Evolutionary conservation across 2,329 filamentous ascomycete genomes (phyloP).

Genomic region (Colletotrichum theobromicola): DNA sequence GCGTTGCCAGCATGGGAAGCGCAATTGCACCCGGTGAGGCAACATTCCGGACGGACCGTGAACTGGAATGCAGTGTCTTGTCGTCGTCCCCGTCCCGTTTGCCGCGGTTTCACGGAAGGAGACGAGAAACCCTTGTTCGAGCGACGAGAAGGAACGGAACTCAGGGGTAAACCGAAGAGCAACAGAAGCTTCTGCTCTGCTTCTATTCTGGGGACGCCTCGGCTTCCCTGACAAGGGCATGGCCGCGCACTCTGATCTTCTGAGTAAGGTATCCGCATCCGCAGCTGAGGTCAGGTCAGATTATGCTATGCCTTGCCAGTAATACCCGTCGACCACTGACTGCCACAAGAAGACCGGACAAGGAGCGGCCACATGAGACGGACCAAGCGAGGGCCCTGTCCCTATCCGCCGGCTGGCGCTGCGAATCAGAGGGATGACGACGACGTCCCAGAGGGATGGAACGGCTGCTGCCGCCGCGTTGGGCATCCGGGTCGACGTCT

Average conservation of each 20-base stretch:
- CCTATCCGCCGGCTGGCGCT: slow-evolving; percentile 9
- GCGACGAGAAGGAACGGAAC: background rate
- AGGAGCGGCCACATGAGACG: background rate
- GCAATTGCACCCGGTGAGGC: background rate
- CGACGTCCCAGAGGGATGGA: slow-evolving; percentile 8
- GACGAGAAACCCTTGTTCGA: slow-evolving; percentile 2
- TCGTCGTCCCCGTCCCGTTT: background rate
- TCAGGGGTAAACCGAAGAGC: background rate
- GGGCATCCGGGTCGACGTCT: slow-evolving; percentile 1
- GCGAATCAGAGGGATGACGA: slow-evolving; percentile 14
- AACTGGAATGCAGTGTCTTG: background rate
- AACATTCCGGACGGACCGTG: background rate
- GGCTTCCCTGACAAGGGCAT: background rate
- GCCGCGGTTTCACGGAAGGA: slow-evolving; percentile 13
- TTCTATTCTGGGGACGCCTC: slow-evolving; percentile 9
- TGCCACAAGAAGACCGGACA: background rate
- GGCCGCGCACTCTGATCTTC: background rate
- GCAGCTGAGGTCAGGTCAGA: background rate
- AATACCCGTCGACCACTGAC: background rate
- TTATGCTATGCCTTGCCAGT: background rate
- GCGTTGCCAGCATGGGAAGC: background rate
- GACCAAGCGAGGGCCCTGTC: slow-evolving; percentile 1
- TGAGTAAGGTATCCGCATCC: background rate
- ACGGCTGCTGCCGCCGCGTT: slow-evolving; percentile 21
- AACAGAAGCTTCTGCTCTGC: background rate